Evolutionary conservation across 345 rosid genomes (phyloP).

Genomic region (Combretum micranthum): DNA sequence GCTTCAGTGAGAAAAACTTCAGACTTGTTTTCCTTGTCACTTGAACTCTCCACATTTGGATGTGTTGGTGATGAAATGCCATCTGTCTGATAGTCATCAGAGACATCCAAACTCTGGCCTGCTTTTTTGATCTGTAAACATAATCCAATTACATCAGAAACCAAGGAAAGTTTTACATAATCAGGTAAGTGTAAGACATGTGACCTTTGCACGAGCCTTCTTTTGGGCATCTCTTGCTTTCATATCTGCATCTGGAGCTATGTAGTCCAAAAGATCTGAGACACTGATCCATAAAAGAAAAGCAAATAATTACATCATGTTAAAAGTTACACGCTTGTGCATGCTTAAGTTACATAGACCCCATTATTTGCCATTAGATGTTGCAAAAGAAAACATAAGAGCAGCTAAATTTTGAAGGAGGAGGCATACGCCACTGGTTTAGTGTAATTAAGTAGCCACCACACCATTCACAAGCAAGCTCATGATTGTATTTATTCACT

Average conservation of each 20-base stretch:
- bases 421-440: no score
- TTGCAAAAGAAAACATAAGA: no score
- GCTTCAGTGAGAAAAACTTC: slow-evolving; percentile 45
- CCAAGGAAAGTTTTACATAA: background rate
- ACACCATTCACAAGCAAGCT: no score
- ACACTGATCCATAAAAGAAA: slow-evolving; percentile 48
- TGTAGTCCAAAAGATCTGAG: slow-evolving; percentile 96
- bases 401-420: no score
- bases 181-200: slow-evolving; percentile 1
- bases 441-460: no score
- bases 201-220: slow-evolving; percentile 91
- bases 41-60: slow-evolving; percentile 45
- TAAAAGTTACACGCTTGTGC: background rate
- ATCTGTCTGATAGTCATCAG: slow-evolving; percentile 63
- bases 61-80: slow-evolving; percentile 38
- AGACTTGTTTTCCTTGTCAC: slow-evolving; percentile 73
- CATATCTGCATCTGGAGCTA: slow-evolving; percentile 78
- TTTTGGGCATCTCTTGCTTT: slow-evolving; percentile 88
- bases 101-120: slow-evolving; percentile 59
- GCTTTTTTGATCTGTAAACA: slow-evolving; percentile 61
- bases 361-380: no score
- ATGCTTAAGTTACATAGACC: no score
- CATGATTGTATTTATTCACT: no score
- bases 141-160: slow-evolving; percentile 4
- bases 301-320: background rate